Evolutionary conservation across 2,329 filamentous ascomycete genomes (phyloP).

Genomic region (Tolypocladium amazonense): DNA sequence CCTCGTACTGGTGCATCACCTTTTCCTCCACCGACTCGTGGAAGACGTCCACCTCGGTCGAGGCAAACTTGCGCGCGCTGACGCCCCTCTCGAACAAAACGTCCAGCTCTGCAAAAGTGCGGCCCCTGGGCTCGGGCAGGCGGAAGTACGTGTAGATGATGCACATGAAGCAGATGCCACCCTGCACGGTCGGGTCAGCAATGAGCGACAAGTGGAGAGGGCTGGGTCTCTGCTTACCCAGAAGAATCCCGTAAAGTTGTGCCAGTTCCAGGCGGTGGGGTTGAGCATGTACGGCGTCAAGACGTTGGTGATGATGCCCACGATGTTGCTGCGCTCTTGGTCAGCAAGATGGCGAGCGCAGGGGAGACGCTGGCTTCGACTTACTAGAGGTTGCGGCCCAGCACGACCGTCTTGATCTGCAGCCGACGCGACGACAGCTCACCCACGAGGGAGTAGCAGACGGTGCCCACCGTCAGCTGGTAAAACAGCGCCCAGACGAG

Average conservation of each 20-base stretch:
- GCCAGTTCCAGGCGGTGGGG: slow-evolving; percentile 77
- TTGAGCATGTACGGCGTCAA: slow-evolving; percentile 92
- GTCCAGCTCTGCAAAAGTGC: slow-evolving; percentile 80
- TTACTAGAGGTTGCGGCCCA: slow-evolving; percentile 67
- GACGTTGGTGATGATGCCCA: slow-evolving; percentile 71
- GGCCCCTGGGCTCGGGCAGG: slow-evolving; percentile 63
- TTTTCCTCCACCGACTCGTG: slow-evolving; percentile 36
- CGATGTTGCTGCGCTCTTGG: slow-evolving; percentile 50
- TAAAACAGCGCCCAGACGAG: slow-evolving; percentile 73
- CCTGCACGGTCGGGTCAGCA: slow-evolving; percentile 23
- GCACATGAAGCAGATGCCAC: slow-evolving; percentile 68
- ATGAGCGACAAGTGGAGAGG: too few relatives aligned
- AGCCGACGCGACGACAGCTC: slow-evolving; percentile 75
- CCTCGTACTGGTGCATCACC: slow-evolving; percentile 37
- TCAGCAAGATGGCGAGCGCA: neutral
- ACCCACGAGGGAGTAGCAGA: slow-evolving; percentile 80
- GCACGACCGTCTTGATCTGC: slow-evolving; percentile 84
- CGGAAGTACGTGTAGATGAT: slow-evolving; percentile 57
- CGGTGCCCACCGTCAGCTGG: slow-evolving; percentile 78
- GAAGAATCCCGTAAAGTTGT: slow-evolving; percentile 81
- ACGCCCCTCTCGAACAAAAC: slow-evolving; percentile 68
- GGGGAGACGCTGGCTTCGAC: slow-evolving; percentile 12
- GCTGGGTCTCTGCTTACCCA: slow-evolving; percentile 39
- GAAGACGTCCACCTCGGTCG: slow-evolving; percentile 46
- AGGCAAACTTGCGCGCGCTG: slow-evolving; percentile 61